These are phyloP conservation scores for Polytolypa hystricis DNA, from an alignment of 2,329 filamentous ascomycete genomes.

Conservation along the genomic window DNA sequence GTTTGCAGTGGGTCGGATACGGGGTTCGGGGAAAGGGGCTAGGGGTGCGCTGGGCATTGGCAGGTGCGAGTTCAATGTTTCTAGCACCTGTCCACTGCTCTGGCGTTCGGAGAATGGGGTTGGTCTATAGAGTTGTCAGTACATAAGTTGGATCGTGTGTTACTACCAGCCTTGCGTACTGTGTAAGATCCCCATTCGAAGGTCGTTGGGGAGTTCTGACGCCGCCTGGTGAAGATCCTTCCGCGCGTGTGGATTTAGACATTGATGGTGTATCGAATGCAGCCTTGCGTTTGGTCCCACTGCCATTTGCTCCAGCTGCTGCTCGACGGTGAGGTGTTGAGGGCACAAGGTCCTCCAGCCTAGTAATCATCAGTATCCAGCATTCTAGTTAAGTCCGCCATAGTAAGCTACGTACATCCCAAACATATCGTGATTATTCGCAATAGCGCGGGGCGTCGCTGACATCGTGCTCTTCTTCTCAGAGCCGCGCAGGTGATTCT, in stretches of 20 bases:
- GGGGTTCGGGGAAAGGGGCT: conserved; percentile 60
- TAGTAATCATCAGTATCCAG: conserved; percentile 17
- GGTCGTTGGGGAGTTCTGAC: conserved; percentile 26
- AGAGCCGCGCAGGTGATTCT: conserved; percentile 50
- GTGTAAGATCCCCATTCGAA: conserved; percentile 20
- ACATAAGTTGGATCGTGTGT: conserved; percentile 1
- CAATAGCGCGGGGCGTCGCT: conserved; percentile 48
- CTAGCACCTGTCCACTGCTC: conserved; percentile 70
- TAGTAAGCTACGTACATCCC: conserved; percentile 50
- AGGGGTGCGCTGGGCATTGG: conserved; percentile 56
- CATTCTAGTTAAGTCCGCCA: not conserved
- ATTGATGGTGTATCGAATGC: conserved; percentile 38
- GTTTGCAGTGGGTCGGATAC: conserved; percentile 74
- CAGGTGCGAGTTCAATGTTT: conserved; percentile 71
- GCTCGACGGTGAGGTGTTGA: conserved; percentile 41
- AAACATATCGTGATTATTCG: conserved; percentile 58
- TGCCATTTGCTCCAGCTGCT: conserved; percentile 25
- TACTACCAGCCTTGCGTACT: conserved; percentile 23
- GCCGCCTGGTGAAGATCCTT: conserved; percentile 41
- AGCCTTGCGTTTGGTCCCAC: conserved; percentile 43
- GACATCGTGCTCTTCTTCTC: conserved; percentile 50
- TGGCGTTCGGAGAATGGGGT: conserved; percentile 62
- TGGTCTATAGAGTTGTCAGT: conserved; percentile 17
- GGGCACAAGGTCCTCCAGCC: conserved; percentile 58
- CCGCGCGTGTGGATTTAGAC: conserved; percentile 32